These are phyloP conservation scores for Cordyceps pruinosa DNA, from an alignment of 2,329 filamentous ascomycete genomes.

Conservation along the genomic window DNA sequence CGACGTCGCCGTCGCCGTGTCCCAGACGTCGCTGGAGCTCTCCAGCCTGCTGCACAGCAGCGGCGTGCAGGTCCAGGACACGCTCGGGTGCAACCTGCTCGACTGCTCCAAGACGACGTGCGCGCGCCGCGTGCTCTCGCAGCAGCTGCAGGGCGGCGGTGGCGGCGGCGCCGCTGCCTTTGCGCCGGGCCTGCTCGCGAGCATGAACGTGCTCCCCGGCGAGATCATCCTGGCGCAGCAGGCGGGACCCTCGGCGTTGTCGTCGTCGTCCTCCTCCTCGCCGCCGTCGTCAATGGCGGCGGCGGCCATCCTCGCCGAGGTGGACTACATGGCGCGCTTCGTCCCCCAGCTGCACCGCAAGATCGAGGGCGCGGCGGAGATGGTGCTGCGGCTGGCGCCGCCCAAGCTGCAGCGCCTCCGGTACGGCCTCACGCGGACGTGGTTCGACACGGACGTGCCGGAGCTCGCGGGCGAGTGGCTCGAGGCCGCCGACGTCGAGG, in stretches of 20 bases:
- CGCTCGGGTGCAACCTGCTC: slow-evolving; percentile 1
- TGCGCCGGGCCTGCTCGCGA: neutral
- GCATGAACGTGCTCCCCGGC: slow-evolving; percentile 1
- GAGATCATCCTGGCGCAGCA: slow-evolving; percentile 5
- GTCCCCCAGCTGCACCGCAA: slow-evolving; percentile 9
- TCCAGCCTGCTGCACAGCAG: slow-evolving; percentile 6
- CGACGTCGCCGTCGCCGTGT: neutral
- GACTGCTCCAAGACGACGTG: slow-evolving; percentile 1
- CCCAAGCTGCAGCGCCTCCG: slow-evolving; percentile 8
- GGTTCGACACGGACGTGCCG: slow-evolving; percentile 8
- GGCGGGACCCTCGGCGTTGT: no score
- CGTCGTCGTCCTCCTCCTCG: no score
- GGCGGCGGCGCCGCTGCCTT: neutral
- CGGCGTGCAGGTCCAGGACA: slow-evolving; percentile 11
- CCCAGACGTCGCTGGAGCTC: slow-evolving; percentile 6
- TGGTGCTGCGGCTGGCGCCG: slow-evolving; percentile 6
- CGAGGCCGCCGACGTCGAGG: slow-evolving; percentile 9
- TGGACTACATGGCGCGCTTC: neutral
- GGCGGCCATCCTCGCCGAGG: neutral
- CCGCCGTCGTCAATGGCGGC: neutral
- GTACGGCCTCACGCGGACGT: slow-evolving; percentile 10
- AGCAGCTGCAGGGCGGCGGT: neutral
- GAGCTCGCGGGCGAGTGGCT: slow-evolving; percentile 10
- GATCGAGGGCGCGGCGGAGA: neutral
- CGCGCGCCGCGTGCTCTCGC: neutral